Evolutionary conservation across 768 basidiomycete species (phyloP), one percentile per base, ranked within the genome.

Genomic region (Psilocybe cubensis): DNA sequence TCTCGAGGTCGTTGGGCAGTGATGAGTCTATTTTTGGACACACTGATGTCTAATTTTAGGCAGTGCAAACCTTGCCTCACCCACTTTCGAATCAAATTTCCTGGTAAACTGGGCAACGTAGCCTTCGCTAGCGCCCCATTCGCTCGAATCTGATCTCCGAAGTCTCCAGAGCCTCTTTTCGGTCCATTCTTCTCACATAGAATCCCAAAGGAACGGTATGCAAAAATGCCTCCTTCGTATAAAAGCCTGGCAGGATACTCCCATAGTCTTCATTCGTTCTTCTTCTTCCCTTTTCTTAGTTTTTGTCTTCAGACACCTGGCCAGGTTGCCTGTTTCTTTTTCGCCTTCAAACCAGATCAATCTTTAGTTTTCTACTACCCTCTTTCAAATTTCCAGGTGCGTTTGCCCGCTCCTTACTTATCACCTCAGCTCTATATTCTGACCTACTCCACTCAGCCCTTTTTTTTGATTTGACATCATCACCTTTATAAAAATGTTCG

Each of bases 321-420:
- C 72, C 74, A 69, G 74, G 73, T 71, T 58, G 73, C 74, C 74
- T 69, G 61, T 66, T 68, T 61, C 59, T 65, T 66, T 67, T 69
- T 66, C 56, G 63, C 60, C 62, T 63, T 51, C 43, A 52, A 43
- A 55, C 60, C 56, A 61, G 56, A 61, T 57, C 57, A 63, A 66
- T 62, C 66, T 63, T 70, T 70, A 68, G 63, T 62, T 66, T 63
- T 40, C 42, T 49, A 62, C 67, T 59, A 52, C 59, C 54, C 42
- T 54, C 48, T 31, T 59, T 60, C 50, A 56, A 66, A 63, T 67
- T 55, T 54, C 57, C 61, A 70, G 67, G 72, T 71, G 58, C 42
- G 53, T 48, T 14, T 21, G 17, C 18, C 17, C 41, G 1, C 24
- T 20, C 42, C 46, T 11, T 20, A 21, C 61, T 42, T 14, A 48